These are phyloP conservation scores for Venturia oleaginea DNA, from an alignment of 2,329 filamentous ascomycete genomes.

Conservation along the genomic window DNA sequence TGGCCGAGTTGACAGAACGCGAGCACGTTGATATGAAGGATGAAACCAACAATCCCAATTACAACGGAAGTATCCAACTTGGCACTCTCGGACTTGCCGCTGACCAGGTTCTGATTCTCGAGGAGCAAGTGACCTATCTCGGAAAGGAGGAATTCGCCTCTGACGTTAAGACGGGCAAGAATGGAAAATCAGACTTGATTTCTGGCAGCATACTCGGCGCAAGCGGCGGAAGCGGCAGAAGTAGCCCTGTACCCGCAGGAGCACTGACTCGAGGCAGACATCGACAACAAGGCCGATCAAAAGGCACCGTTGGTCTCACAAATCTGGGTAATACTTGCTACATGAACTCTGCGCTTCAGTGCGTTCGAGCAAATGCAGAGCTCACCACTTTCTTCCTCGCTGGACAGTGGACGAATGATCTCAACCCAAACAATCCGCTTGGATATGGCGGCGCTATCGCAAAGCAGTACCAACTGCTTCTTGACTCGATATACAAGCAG, in stretches of 20 bases:
- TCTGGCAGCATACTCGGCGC: constrained; percentile 24
- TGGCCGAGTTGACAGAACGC: constrained; percentile 55
- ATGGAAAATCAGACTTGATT: constrained; percentile 37
- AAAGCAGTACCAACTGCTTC: constrained; percentile 66
- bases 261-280: constrained; percentile 66
- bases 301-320: constrained; percentile 65
- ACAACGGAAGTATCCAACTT: constrained; percentile 64
- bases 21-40: constrained; percentile 59
- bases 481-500: constrained; percentile 71
- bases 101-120: constrained; percentile 71
- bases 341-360: constrained; percentile 97
- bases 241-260: constrained; percentile 55
- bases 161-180: constrained; percentile 37
- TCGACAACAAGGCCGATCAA: constrained; percentile 45
- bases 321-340: constrained; percentile 98
- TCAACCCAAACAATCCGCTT: constrained; percentile 78
- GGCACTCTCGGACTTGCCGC: constrained; percentile 58
- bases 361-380: constrained; percentile 86
- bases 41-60: constrained; percentile 62
- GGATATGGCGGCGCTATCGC: constrained; percentile 81
- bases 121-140: constrained; percentile 34
- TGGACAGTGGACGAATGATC: constrained; percentile 56
- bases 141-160: constrained; percentile 36
- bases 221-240: constrained; percentile 47
- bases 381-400: constrained; percentile 73